Evolutionary conservation across 2,329 filamentous ascomycete species (phyloP), one percentile per base, ranked within the genome.

Genomic region (Aspergillus luchuensis): DNA sequence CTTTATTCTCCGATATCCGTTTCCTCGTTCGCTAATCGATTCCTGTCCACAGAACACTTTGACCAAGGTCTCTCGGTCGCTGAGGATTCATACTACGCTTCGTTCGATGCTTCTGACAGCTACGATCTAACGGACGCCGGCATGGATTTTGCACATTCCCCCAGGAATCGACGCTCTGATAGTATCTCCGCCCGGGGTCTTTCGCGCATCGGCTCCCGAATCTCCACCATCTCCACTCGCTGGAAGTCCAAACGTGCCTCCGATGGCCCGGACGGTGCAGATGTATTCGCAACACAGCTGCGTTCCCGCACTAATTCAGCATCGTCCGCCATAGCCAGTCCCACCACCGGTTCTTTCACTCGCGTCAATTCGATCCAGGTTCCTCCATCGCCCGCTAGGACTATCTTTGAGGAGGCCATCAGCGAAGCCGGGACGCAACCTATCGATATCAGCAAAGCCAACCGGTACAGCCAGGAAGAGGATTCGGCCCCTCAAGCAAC

Each of bases 151-250:
- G 82, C 55, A 81, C 83, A 39, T 75, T 88, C 67, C 78, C 83
- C 63, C 76, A 83, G 74, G 81, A 85, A 76, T 81, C 83, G 78
- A 76, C 79, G 70, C 75, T 84, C 68, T 74, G 83, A 76, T 80
- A 83, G 72, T 69, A 70, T 57, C 66, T 77, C 69, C 36, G 77
- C 75, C 59, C 80, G 76, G 63, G 82, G 78, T 21, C 84, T 87
- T 7, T 83, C 88, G 2, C 94, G 91, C 2, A 91, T 91, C 68
- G 71, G 76, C 53, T 76, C 78, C 8, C 86, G 90, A 56, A 90
- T 91, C 1, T 92, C 91, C 1, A 93, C 90, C n/a, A 80, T 91
- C 56, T 91, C 91, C 72, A 64, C 70, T 70, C 59, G 78, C 41
- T 78, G 76, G 75, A 76, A 69, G 59, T 69, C 74, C 15, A 75